Conservation (phyloP, 1,284 basidiomycete genomes). For the Sanghuangporus weigelae region DNA sequence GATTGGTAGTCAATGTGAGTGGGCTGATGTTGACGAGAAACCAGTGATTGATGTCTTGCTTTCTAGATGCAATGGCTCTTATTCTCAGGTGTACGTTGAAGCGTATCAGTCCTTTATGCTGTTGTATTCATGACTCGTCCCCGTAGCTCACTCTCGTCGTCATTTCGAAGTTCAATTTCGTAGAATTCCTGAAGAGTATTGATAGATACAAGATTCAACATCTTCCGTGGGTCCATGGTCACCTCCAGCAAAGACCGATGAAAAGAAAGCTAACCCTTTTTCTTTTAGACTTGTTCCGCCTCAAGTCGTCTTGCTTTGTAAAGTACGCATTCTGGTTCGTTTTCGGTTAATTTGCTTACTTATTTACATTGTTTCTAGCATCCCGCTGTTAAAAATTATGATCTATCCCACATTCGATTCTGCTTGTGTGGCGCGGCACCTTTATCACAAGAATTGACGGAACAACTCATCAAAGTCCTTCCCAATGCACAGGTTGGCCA, state of each 20-base stretch:
- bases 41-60: constrained; percentile 7
- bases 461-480: constrained; percentile 48
- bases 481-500: constrained; percentile 60
- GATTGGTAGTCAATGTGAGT: constrained; percentile 55
- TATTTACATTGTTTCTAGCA: constrained; percentile 36
- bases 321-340: constrained; percentile 35
- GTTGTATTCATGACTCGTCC: constrained; percentile 4
- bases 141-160: constrained; percentile 59
- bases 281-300: constrained; percentile 60
- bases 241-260: not conserved
- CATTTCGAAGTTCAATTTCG: constrained; percentile 66
- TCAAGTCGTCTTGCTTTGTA: constrained; percentile 51
- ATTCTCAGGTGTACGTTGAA: constrained; percentile 44
- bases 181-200: constrained; percentile 63
- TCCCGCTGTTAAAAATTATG: constrained; percentile 59
- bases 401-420: constrained; percentile 55
- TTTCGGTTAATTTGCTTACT: constrained; percentile 1
- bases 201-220: constrained; percentile 61
- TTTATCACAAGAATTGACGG: constrained; percentile 58
- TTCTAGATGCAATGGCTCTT: constrained; percentile 48
- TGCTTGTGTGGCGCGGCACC: constrained; percentile 73
- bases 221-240: constrained; percentile 42
- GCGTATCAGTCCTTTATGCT: not conserved
- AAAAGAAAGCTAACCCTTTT: constrained; percentile 17
- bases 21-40: not conserved